phyloP scores from a whole-genome alignment of 441 rosid genomes.

The Arabidopsis lyrata region DNA sequence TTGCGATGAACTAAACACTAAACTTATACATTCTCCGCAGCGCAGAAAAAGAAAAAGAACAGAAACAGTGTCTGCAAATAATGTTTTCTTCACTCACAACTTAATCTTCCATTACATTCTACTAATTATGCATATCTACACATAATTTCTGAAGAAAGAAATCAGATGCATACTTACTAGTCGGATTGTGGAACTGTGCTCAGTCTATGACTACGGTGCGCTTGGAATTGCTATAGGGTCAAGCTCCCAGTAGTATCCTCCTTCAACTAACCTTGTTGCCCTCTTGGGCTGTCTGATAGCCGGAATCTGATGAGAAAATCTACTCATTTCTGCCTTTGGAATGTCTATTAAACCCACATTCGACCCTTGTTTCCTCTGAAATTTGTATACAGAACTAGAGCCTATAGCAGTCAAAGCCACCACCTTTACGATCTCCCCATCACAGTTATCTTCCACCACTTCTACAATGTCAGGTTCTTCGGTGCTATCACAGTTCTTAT shows the following conservation, averaged over 20 bases:
- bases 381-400: slow-evolving; percentile 40
- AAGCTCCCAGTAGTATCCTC: slow-evolving; percentile 57
- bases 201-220: slow-evolving; percentile 36
- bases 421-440: slow-evolving; percentile 31
- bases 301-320: slow-evolving; percentile 59
- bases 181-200: slow-evolving; percentile 1
- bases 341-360: slow-evolving; percentile 39
- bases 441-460: slow-evolving; percentile 48
- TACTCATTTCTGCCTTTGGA: slow-evolving; percentile 39
- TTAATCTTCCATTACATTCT: slow-evolving; percentile 1
- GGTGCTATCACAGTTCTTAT: slow-evolving; percentile 45
- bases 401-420: slow-evolving; percentile 40
- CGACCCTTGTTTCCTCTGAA: slow-evolving; percentile 47
- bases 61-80: background rate
- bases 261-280: slow-evolving; percentile 39
- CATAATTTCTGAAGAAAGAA: slow-evolving; percentile 4
- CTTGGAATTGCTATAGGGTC: slow-evolving; percentile 57
- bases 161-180: background rate
- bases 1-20: background rate
- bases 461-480: slow-evolving; percentile 51
- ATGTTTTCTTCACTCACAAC: background rate
- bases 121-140: slow-evolving; percentile 18
- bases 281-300: slow-evolving; percentile 41
- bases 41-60: background rate
- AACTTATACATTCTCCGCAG: background rate